These are phyloP conservation scores for Babjeviella inositovora DNA, from an alignment of 805 yeast species.

Conservation along the genomic window DNA sequence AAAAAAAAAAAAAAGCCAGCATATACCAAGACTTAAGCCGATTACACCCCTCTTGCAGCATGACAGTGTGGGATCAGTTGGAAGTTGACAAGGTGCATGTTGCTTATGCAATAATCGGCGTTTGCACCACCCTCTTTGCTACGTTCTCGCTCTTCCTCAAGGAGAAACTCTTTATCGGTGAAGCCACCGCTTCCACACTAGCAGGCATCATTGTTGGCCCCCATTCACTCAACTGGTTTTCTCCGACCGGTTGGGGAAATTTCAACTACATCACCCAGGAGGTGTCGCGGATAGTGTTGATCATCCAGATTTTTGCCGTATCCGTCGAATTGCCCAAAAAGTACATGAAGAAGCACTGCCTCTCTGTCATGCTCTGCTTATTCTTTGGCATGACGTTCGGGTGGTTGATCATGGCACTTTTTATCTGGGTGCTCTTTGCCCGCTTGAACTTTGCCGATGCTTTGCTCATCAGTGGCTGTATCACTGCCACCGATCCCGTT, in stretches of 20 bases:
- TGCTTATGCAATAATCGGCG: conserved; percentile 45
- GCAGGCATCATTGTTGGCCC: conserved; percentile 49
- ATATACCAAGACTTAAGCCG: too few species aligned
- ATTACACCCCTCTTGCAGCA: too few species aligned
- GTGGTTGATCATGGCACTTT: conserved; percentile 49
- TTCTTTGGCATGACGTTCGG: conserved; percentile 60
- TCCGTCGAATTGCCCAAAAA: conserved; percentile 61
- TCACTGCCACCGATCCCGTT: conserved; percentile 70
- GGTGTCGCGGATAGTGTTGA: conserved; percentile 44
- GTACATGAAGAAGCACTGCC: conserved; percentile 45
- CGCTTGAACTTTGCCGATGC: conserved; percentile 36
- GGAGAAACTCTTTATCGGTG: conserved; percentile 45
- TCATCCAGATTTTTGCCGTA: conserved; percentile 58
- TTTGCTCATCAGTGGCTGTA: conserved; percentile 49
- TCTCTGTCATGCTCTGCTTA: conserved; percentile 36
- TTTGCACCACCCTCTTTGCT: conserved; percentile 41
- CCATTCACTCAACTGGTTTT: conserved; percentile 39
- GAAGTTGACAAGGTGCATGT: too few species aligned
- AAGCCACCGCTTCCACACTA: conserved; percentile 49
- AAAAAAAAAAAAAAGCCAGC: too few species aligned
- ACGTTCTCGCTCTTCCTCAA: conserved; percentile 41
- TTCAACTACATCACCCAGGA: conserved; percentile 34
- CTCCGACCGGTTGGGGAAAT: conserved; percentile 42
- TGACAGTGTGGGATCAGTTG: too few species aligned
- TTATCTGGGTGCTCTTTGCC: conserved; percentile 47